These are phyloP conservation scores for Candolleomyces aberdarensis DNA, from an alignment of 768 basidiomycete genomes.

Conservation along the genomic window DNA sequence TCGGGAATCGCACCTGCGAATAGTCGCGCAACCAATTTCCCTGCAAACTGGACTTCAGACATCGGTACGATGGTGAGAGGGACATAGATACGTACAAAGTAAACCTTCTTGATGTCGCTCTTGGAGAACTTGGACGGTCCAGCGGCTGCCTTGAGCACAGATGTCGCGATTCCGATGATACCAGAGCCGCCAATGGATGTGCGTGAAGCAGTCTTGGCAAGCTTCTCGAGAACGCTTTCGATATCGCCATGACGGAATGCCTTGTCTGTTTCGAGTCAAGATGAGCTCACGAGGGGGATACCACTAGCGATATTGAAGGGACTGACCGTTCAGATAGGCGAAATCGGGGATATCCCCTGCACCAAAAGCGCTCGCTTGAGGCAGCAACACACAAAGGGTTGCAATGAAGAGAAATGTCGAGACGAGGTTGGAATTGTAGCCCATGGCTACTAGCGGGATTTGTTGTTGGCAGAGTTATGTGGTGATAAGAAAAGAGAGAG, in stretches of 20 bases:
- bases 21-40: conserved; percentile 74
- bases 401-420: conserved; percentile 31
- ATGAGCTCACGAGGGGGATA: conserved; percentile 1
- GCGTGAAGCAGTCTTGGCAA: conserved; percentile 53
- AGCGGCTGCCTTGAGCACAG: conserved; percentile 39
- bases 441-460: conserved; percentile 18
- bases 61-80: not conserved
- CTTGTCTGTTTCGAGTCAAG: conserved; percentile 40
- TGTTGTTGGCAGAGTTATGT: conserved; percentile 7
- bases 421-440: conserved; percentile 23
- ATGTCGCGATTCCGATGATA: conserved; percentile 49
- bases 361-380: conserved; percentile 49
- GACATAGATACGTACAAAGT: conserved; percentile 43
- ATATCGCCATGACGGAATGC: conserved; percentile 79
- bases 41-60: conserved; percentile 21
- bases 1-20: conserved; percentile 41
- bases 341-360: conserved; percentile 74
- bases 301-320: not conserved
- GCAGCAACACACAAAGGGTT: conserved; percentile 39
- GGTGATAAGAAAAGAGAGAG: conserved; percentile 1
- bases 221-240: conserved; percentile 60
- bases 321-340: conserved; percentile 58
- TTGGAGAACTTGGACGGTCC: conserved; percentile 60
- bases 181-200: conserved; percentile 40
- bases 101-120: conserved; percentile 66